Base-by-base conservation (phyloP, 2,329 filamentous ascomycete genomes). In the Sclerotinia borealis region DNA sequence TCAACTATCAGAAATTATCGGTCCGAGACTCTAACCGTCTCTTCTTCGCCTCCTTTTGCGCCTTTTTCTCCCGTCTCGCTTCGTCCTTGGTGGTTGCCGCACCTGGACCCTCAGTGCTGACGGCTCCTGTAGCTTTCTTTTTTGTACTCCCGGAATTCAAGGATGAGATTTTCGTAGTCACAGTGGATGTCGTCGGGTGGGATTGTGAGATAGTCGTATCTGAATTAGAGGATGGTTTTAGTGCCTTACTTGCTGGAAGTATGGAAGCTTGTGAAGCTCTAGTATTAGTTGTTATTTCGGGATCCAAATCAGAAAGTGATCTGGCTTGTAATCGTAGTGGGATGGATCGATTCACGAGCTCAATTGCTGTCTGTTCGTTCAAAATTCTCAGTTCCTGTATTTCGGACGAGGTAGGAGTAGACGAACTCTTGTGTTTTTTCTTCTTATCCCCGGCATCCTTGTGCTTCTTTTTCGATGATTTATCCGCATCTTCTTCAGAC, bases 401-500 rank as follows among this genome's bases (percentile, higher is more conserved):
- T 45, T 17, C 29, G 31, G n/a, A 29, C 8, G 29, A 58, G 27
- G 27, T 34, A 45, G 54, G 15, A 45, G 54, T 43, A 2, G 36
- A 58, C 54, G 41, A 58, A 72, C 70, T 55, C 60, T 62, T 62
- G 19, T 72, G 65, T 65, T 64, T 61, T 69, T 70, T 64, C 58
- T 61, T 67, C 63, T 66, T 67, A 15, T 67, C 67, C 52, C 59
- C 67, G 31, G 51, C 52, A 36, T 68, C 66, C 11, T 59, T 64
- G 34, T 70, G 67, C 60, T 72, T 71, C 50, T 71, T 69, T 59
- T 71, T 72, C 59, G 62, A 54, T 19, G 66, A 64, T 31, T 25
- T 22, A 45, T 62, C 43, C 9, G 27, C 54, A 39, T 51, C 62
- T 31, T 63, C 61, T 4, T 65, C 58, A 39, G 59, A 62, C 17